phyloP scores from a whole-genome alignment of 768 basidiomycete genomes.

The Termitomyces sp. region DNA sequence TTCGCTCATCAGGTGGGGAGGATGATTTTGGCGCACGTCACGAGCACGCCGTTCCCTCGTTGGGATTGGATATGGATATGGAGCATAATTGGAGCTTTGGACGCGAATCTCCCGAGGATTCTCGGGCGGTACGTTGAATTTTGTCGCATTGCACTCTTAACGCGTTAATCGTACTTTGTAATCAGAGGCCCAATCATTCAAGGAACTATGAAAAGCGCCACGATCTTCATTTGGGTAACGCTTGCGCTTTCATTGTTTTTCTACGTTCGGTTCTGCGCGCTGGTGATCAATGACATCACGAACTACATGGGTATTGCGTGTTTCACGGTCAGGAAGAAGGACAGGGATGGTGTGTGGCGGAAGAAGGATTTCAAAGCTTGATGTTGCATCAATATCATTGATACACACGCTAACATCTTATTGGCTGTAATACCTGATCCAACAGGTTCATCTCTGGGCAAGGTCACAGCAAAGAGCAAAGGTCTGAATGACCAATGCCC shows the following conservation, averaged over 20 bases:
- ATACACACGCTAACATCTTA: background rate
- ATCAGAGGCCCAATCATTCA: constrained; percentile 70
- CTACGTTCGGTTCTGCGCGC: constrained; percentile 72
- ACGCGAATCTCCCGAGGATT: constrained; percentile 73
- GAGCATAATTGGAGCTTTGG: constrained; percentile 70
- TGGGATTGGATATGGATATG: constrained; percentile 88
- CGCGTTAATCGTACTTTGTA: background rate
- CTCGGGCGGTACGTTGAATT: constrained; percentile 52
- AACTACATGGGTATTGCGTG: constrained; percentile 92
- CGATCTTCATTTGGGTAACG: constrained; percentile 52
- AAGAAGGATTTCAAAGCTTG: constrained; percentile 16
- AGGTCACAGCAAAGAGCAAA: no score
- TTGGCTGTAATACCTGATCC: background rate
- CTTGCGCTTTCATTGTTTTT: constrained; percentile 52
- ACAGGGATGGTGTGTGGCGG: constrained; percentile 59
- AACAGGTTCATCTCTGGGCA: no score
- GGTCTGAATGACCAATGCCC: no score
- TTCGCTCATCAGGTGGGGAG: constrained; percentile 87
- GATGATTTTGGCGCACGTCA: constrained; percentile 92
- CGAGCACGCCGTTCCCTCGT: constrained; percentile 74
- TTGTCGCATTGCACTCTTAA: background rate
- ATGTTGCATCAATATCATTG: background rate
- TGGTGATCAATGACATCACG: constrained; percentile 87
- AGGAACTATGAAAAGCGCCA: constrained; percentile 51
- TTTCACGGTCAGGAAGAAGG: constrained; percentile 88